phyloP scores from a whole-genome alignment of 306 rosid genomes.

The Prunus kanzakura region DNA sequence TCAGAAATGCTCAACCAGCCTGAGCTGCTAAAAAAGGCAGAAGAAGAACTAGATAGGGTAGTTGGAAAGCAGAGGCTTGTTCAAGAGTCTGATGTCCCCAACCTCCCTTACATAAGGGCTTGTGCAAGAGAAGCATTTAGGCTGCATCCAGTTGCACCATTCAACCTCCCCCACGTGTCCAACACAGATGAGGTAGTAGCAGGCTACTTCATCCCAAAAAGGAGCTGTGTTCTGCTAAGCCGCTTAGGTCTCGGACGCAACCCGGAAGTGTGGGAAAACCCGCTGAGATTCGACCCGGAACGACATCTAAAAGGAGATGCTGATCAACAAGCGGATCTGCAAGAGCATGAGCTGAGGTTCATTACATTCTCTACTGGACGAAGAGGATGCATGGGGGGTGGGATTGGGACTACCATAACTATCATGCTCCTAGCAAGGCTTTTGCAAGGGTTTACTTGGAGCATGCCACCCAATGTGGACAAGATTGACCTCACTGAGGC shows the following conservation, averaged over 20 bases:
- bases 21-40: slow-evolving; percentile 23
- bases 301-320: slow-evolving; percentile 18
- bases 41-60: slow-evolving; percentile 31
- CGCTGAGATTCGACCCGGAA: slow-evolving; percentile 30
- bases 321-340: neutral
- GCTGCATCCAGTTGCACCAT: slow-evolving; percentile 40
- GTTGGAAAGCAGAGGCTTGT: slow-evolving; percentile 32
- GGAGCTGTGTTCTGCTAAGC: slow-evolving; percentile 39
- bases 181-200: slow-evolving; percentile 19
- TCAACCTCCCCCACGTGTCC: slow-evolving; percentile 40
- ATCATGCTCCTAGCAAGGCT: slow-evolving; percentile 44
- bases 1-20: slow-evolving; percentile 46
- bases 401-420: slow-evolving; percentile 41
- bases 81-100: slow-evolving; percentile 39
- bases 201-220: slow-evolving; percentile 44
- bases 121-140: slow-evolving; percentile 44
- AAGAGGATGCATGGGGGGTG: slow-evolving; percentile 32
- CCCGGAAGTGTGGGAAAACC: slow-evolving; percentile 37
- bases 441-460: slow-evolving; percentile 45
- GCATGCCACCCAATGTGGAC: slow-evolving; percentile 9
- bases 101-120: slow-evolving; percentile 38
- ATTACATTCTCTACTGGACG: slow-evolving; percentile 40
- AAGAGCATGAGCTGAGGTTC: slow-evolving; percentile 25
- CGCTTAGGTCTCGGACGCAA: slow-evolving; percentile 35
- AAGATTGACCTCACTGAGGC: slow-evolving; percentile 22